Base-by-base conservation (phyloP, 495 filamentous ascomycete genomes). In the Aspergillus ostianus region DNA sequence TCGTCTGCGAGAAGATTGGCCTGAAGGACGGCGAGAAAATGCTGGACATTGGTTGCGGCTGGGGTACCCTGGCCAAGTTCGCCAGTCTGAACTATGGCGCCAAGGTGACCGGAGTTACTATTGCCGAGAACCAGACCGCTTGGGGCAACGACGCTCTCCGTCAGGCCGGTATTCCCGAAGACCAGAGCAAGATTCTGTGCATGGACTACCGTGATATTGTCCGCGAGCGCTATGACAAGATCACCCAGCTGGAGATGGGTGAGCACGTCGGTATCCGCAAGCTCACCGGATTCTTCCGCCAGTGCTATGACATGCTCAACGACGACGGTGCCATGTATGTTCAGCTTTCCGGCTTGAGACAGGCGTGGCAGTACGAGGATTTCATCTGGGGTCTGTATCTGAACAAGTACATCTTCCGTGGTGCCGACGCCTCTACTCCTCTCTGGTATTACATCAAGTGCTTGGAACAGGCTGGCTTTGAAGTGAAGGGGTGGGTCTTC, bases 381-480 rank as follows among this genome's bases (percentile, higher is more conserved):
- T 80, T 93, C 49, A 84, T 90, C 72, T 92, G 90, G 90, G 91
- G 91, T 59, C 73, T 93, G 56, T 95, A 90, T 77, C 89, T 95
- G 90, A 95, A 93, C 80, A 93, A 92, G 77, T 92, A 93, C 72
- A 79, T 95, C 67, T 95, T 95, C 83, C 90, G 88, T 46, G 91
- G 91, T 69, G 91, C 91, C 18, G 91, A 95, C 70, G 91, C 91
- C 8, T 90, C 87, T 18, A 91, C 89, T 49, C 91, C 91, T 57
- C 83, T 95, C 19, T 86, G 86, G 67, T 89, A 79, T 64, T 85
- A 90, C 65, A 71, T 93, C 60, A 78, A 85, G 66, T 77, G 80
- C 58, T 78, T 92, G 30, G 91, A 95, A 73, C 77, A 80, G 51
- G 88, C 89, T 58, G 91, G 91, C 23, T 95, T 88, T 44, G 81